These are phyloP conservation scores for Metschnikowia dekortorum DNA, from an alignment of 805 yeast species.

Conservation along the genomic window DNA sequence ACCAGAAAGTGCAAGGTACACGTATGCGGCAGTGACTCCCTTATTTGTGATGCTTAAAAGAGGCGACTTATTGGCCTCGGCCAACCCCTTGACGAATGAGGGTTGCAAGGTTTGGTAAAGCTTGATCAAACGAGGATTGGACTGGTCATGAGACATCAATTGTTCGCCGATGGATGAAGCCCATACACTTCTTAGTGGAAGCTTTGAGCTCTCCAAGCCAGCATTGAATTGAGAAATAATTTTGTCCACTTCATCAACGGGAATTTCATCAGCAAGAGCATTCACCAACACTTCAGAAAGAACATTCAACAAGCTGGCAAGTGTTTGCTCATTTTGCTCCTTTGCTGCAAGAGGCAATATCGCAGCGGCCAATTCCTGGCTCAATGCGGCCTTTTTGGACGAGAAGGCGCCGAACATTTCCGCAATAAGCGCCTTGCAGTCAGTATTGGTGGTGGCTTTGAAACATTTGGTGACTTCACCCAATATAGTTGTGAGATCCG, in stretches of 20 bases:
- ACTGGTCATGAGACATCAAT: conserved; percentile 13
- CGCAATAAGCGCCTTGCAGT: conserved; percentile 56
- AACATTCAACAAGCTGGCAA: conserved; percentile 46
- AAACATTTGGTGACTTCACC: conserved; percentile 54
- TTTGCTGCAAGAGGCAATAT: conserved; percentile 55
- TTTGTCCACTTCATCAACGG: conserved; percentile 5
- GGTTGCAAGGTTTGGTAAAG: conserved; percentile 18
- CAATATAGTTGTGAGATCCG: conserved; percentile 32
- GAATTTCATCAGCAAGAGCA: conserved; percentile 5
- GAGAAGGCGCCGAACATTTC: conserved; percentile 37
- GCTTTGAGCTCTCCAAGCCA: conserved; percentile 66
- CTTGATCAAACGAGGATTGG: conserved; percentile 2
- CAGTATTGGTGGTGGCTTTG: conserved; percentile 56
- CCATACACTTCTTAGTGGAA: conserved; percentile 67
- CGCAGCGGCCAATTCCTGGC: conserved; percentile 33
- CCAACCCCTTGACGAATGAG: conserved; percentile 23
- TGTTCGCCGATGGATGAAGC: conserved; percentile 43
- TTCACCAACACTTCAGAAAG: conserved; percentile 42
- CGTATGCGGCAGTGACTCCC: conserved; percentile 52
- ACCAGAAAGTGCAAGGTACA: conserved; percentile 31
- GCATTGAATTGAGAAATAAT: conserved; percentile 34
- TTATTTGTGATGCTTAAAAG: conserved; percentile 49
- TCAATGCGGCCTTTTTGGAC: conserved; percentile 12
- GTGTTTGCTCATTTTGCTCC: conserved; percentile 70
- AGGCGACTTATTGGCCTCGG: conserved; percentile 49